Percentiles rank a stretch among this genome's conserved stretches.
These are phyloP conservation scores for Microstroma glucosiphilum DNA, from an alignment of 1,284 basidiomycete genomes.

Conservation along the genomic window DNA sequence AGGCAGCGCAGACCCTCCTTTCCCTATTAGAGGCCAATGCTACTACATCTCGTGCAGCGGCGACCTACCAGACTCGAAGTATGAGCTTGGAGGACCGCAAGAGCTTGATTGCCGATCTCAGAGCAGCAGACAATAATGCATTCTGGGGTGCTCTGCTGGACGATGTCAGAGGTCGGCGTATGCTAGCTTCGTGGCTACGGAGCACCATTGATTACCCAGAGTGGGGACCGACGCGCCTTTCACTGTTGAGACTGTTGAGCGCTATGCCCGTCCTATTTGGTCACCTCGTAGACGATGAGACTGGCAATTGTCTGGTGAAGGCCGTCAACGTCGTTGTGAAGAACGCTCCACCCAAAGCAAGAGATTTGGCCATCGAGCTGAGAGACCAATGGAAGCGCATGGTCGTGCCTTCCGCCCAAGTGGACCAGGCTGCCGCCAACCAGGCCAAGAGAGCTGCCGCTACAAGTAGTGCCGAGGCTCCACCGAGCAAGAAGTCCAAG, in stretches of 20 bases:
- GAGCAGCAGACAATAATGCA: background rate
- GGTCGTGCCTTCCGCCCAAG: background rate
- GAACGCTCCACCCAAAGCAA: background rate
- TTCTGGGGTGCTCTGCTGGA: slow-evolving; percentile 1
- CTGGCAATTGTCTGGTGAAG: background rate
- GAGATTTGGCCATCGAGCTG: background rate
- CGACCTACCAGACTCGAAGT: background rate
- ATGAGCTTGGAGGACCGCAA: slow-evolving; percentile 9
- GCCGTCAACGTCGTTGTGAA: background rate
- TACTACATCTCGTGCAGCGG: background rate
- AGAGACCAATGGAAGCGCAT: background rate
- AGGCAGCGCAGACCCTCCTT: background rate
- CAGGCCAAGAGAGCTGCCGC: background rate
- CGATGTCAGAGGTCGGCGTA: background rate
- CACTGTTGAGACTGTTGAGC: background rate
- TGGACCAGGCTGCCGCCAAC: background rate
- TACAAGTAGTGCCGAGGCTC: background rate
- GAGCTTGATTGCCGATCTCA: slow-evolving; percentile 6
- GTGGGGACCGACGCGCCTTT: background rate
- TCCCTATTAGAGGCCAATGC: background rate
- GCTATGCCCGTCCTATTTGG: background rate
- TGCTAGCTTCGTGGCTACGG: background rate
- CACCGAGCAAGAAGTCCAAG: slow-evolving; percentile 1
- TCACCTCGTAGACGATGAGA: background rate
- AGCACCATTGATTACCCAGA: background rate